A percentile compares a stretch with the other conserved stretches of the same genome.
phyloP scores from a whole-genome alignment of 2,329 filamentous ascomycete species.

The Berkeleyomyces basicola region DNA sequence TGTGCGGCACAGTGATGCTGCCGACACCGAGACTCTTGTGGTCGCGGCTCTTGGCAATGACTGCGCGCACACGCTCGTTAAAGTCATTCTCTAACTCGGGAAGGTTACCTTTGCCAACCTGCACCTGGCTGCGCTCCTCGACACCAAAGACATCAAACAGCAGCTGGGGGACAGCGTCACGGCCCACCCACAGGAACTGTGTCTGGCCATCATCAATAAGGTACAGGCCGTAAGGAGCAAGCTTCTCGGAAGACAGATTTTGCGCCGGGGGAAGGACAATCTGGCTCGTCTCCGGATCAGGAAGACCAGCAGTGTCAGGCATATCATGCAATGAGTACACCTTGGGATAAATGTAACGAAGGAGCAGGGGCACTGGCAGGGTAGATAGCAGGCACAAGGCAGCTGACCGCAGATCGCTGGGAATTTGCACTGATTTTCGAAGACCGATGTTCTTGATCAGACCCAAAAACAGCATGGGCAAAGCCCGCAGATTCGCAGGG shows the following conservation, averaged over 20 bases:
- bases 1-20: constrained; percentile 78
- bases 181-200: constrained; percentile 92
- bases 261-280: constrained; percentile 71
- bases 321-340: constrained; percentile 88
- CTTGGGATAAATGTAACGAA: constrained; percentile 81
- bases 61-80: constrained; percentile 80
- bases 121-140: constrained; percentile 64
- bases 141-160: constrained; percentile 82
- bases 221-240: constrained; percentile 83
- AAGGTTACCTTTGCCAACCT: constrained; percentile 76
- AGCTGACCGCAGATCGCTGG: constrained; percentile 81
- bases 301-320: constrained; percentile 80
- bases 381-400: constrained; percentile 91
- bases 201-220: constrained; percentile 94
- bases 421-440: constrained; percentile 83
- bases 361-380: constrained; percentile 70
- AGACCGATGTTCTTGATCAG: constrained; percentile 93
- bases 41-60: constrained; percentile 83
- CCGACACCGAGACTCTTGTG: constrained; percentile 75
- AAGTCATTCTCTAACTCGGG: constrained; percentile 90
- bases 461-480: constrained; percentile 82
- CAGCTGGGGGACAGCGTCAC: constrained; percentile 80
- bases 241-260: constrained; percentile 75
- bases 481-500: constrained; percentile 74
- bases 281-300: constrained; percentile 71